These are phyloP conservation scores for Sarocladium kiliense DNA, from an alignment of 2,329 filamentous ascomycete species.

Conservation along the genomic window DNA sequence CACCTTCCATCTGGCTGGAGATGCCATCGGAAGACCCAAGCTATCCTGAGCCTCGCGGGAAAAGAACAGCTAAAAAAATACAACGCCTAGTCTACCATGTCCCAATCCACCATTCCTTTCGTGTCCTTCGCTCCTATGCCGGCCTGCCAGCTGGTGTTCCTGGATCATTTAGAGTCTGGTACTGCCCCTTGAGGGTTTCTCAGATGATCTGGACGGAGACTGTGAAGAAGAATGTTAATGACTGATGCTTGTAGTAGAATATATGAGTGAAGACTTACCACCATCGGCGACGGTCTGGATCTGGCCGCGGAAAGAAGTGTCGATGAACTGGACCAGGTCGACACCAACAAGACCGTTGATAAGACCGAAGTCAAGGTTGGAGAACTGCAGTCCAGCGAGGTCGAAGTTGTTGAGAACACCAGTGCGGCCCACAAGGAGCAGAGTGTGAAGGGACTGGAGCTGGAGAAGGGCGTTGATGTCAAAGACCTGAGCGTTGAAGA, in stretches of 20 bases:
- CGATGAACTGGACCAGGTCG: conserved; percentile 25
- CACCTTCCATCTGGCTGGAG: background rate
- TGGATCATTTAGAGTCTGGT: conserved; percentile 3
- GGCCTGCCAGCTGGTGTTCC: conserved; percentile 7
- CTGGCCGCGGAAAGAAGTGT: conserved; percentile 15
- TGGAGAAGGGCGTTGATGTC: conserved; percentile 34
- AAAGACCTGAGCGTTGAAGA: conserved; percentile 35
- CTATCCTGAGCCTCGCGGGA: conserved; percentile 2
- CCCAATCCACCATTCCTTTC: conserved; percentile 1
- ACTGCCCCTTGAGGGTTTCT: background rate
- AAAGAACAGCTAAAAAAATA: conserved; percentile 6
- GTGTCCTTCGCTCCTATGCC: conserved; percentile 3
- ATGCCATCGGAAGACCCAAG: background rate
- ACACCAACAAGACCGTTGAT: conserved; percentile 21
- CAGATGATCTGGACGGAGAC: conserved; percentile 1
- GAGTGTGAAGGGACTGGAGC: conserved; percentile 34
- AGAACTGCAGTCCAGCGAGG: conserved; percentile 20
- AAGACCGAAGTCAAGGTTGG: conserved; percentile 23
- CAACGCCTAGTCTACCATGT: conserved; percentile 6
- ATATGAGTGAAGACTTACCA: conserved; percentile 17
- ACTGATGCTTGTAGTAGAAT: conserved; percentile 17
- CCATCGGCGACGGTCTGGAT: conserved; percentile 22
- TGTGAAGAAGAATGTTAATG: conserved; percentile 18
- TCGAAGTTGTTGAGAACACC: conserved; percentile 26
- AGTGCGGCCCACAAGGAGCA: conserved; percentile 26